Base-by-base conservation (phyloP, 371 early-diverging fungal species). In the Saksenaea vasiformis region DNA sequence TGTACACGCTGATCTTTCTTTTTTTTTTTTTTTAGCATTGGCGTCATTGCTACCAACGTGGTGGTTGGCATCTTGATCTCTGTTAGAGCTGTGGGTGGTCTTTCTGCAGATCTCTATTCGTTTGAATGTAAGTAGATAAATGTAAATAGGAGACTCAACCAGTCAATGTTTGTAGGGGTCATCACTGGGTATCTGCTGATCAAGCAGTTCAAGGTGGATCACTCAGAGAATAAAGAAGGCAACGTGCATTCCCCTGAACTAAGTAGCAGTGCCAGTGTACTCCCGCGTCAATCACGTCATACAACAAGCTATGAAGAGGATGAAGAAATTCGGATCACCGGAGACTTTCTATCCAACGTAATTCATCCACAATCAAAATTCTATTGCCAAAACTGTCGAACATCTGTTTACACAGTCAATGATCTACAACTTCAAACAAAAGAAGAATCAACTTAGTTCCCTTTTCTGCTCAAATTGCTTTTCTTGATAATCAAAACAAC, bases 41-140 rank as follows among this genome's bases (percentile, higher is more conserved):
- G 81, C 28, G 78, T 81, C 1, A 74, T 81, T 60, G 61, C 64
- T 5, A 71, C 71, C 0, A 81, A 81, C 35, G 54, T 81, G n/a
- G 24, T 76, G 19, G 65, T 68, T 2, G 77, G 71, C 14, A 74
- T 81, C 28, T 53, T 81, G 22, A 76, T 81, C 27, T 72, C 81
- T 1, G 64, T 53, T 7, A 38, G 72, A 41, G 72, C 62, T 2
- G 61, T 74, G 56, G 75, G 73, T 15, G 75, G 78, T 1, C 59
- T 81, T 35, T 76, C 78, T 1, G 72, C 81, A 5, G 76, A 81
- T 31, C 35, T 81, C 5, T 81, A 81, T 62, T 67, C 77, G 0
- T 76, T 78, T 71, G 81, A 81, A 28, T 81, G 81, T 80, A 76
- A 72, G 66, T 44, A 44, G 7, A 5, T 3, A 7, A 22, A 54